Evolutionary conservation across 257 asterid species (phyloP), one percentile per base, ranked within the genome.

Genomic region (Plantago elongata): DNA sequence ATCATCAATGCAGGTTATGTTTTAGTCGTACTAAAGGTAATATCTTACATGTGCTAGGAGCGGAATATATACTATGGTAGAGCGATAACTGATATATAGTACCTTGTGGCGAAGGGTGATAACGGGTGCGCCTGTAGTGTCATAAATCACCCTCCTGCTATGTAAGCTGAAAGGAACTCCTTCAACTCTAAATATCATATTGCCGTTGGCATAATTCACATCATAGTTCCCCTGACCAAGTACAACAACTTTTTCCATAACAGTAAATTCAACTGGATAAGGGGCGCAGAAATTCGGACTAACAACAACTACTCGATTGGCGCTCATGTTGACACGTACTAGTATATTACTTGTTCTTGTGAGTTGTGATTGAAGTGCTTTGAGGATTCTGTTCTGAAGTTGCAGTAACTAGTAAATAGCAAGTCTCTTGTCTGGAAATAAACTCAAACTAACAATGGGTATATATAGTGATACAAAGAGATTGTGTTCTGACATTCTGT

Each of bases 41-140:
- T 22, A 22, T 22, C 2, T 22, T 22, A 22, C 27, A 22, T 22
- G 27, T 22, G 27, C 27, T 22, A 22, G 27, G 27, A 1, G 27
- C 27, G 27, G 1, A 22, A 22, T 22, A 22, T 22, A 22, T 22
- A 22, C 27, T 22, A 22, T 22, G 27, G 27, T 22, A 22, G 27
- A 1, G 27, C 27, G 2, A 22, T 22, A 22, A 22, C 27, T 1
- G 27, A 22, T 22, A 22, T 1, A 22, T 22, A 22, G 27, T 52
- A 72, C 84, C 90, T 83, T 69, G 27, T 9, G 51, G 0, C 66
- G 70, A 4, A 78, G 66, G 45, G 84, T 77, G 44, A 73, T n/a
- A 16, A 81, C 11, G 9, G 84, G 81, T 4, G 46, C 43, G 45
- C 74, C 82, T 0, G 70, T 55, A 1, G 76, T 65, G 54, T 83